Base-by-base conservation (phyloP, 2,329 filamentous ascomycete species). In the Albifimbria verrucaria region DNA sequence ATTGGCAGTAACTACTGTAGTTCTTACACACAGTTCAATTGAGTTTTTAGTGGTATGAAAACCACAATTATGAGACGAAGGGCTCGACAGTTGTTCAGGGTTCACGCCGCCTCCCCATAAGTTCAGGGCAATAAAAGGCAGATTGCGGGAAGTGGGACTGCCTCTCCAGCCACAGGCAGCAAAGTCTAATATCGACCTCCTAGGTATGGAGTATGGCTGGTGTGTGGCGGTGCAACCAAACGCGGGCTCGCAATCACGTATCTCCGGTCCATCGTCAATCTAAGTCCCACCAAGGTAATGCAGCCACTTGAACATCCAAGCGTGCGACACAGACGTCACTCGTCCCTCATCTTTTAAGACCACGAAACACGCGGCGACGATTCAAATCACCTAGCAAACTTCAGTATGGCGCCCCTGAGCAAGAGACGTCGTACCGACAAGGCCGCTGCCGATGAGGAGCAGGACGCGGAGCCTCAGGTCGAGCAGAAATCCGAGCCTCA, bases 381-480 rank as follows among this genome's bases (percentile, higher is more conserved):
- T 39, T 15, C 18, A 12, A n/a, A 12, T 12, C 32, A 52, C 26
- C 44, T 49, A 24, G 36, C 21, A 9, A 25, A 10, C 20, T 21
- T 28, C 52, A 51, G 17, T 23, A 68, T 68, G 65, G 58, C 62
- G 7, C 62, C 65, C 23, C 63, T 62, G 23, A 56, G 59, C 26
- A 66, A 66, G 53, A 65, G 63, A 52, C 54, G 63, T 54, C 60
- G 64, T 51, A 65, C 62, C 3, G 49, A 52, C 11, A 51, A 51
- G n/a, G 54, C 46, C 4, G 32, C 32, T 39, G 23, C 48, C 21
- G 22, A 24, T 25, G 15, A 36, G 2, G 42, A 36, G 15, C 42
- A 15, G 10, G 44, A 52, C 17, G 26, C 43, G 7, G 51, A 56
- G 10, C n/a, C 51, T 2, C 48, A 39, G 12, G 24, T 42, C 17